These are phyloP conservation scores for Arthroderma sp. DNA, from an alignment of 2,329 filamentous ascomycete genomes.

Conservation along the genomic window DNA sequence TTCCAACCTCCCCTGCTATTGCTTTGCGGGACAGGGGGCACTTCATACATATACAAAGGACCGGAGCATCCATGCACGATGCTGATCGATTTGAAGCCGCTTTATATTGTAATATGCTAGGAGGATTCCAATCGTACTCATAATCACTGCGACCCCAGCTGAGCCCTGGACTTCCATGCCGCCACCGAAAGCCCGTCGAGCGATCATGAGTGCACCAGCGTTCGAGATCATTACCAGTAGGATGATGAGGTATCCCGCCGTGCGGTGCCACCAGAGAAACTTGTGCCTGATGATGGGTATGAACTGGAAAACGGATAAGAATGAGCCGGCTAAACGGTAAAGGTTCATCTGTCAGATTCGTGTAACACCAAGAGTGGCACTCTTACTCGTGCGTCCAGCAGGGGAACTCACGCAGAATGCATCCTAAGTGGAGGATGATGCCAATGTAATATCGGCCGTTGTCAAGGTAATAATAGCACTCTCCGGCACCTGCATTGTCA, in stretches of 20 bases:
- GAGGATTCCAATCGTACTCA: slow-evolving; percentile 16
- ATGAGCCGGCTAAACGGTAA: slow-evolving; percentile 16
- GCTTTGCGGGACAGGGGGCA: too few relatives aligned
- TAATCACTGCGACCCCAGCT: slow-evolving; percentile 12
- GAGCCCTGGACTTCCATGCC: slow-evolving; percentile 36
- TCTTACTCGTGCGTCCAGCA: neutral
- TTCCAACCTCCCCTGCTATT: neutral
- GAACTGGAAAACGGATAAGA: slow-evolving; percentile 32
- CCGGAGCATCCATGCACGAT: slow-evolving; percentile 51
- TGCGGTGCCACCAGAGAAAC: slow-evolving; percentile 41
- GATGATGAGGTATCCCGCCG: slow-evolving; percentile 46
- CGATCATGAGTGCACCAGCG: slow-evolving; percentile 41
- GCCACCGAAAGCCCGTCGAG: slow-evolving; percentile 41
- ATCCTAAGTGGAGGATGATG: slow-evolving; percentile 31
- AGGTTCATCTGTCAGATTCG: neutral
- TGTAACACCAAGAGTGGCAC: too few relatives aligned
- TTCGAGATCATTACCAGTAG: slow-evolving; percentile 36
- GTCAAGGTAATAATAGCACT: slow-evolving; percentile 31
- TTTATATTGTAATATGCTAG: slow-evolving; percentile 46
- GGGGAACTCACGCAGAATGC: slow-evolving; percentile 16
- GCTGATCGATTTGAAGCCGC: slow-evolving; percentile 48
- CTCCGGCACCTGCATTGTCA: slow-evolving; percentile 24
- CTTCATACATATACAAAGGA: slow-evolving; percentile 33
- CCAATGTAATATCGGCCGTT: slow-evolving; percentile 24
- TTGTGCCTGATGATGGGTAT: slow-evolving; percentile 34